Conservation (phyloP, 148 eudicot species). For the Rhododendron kiyosumense region DNA sequence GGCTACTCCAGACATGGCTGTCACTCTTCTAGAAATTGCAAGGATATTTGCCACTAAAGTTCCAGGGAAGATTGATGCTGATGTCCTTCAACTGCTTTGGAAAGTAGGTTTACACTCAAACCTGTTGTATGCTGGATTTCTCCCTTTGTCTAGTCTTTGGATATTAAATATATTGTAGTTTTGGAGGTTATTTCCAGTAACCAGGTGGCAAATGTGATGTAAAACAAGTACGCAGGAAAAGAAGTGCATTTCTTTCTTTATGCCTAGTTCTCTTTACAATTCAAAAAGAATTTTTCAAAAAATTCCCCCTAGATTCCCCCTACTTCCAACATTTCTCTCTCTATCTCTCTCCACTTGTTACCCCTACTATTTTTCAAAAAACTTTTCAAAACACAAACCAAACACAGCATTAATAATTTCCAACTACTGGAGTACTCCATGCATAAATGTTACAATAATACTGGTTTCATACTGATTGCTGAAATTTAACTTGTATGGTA, state of each 20-base stretch:
- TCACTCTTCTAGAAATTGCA: conserved; percentile 93
- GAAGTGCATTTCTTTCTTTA: neutral
- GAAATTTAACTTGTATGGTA: neutral
- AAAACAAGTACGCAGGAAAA: neutral
- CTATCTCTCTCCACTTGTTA: no score
- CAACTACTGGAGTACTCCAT: neutral
- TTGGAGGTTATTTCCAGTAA: neutral
- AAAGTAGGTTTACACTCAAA: conserved; percentile 52
- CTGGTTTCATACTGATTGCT: neutral
- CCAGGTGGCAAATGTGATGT: neutral
- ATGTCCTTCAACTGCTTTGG: conserved; percentile 95
- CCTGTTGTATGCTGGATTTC: neutral
- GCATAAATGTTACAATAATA: neutral
- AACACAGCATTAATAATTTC: no score
- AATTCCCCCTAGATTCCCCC: no score
- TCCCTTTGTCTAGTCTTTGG: neutral
- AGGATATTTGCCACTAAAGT: conserved; percentile 97
- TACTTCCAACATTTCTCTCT: no score
- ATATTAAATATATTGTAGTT: neutral
- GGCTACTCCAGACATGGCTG: conserved; percentile 99
- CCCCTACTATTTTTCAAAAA: no score
- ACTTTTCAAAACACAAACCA: no score
- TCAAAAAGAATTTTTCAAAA: no score
- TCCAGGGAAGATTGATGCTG: conserved; percentile 99
- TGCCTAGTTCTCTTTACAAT: no score